These are phyloP conservation scores for Trichopus zeylanicus DNA, from an alignment of 116 monocot genomes.

Conservation along the genomic window DNA sequence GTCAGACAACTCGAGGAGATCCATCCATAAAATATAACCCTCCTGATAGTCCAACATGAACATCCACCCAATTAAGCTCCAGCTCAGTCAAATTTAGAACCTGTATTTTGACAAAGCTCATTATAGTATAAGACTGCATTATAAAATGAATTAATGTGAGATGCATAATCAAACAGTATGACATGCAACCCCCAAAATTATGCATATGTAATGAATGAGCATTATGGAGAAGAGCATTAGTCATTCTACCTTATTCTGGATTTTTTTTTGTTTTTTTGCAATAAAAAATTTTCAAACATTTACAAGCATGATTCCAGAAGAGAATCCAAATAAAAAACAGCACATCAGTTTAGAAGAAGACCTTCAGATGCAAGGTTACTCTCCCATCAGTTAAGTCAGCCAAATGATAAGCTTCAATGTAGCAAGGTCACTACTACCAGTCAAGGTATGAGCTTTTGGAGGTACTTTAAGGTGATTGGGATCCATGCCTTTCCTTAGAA, in stretches of 20 bases:
- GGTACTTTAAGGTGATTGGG: constrained; percentile 67
- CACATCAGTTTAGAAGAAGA: no score
- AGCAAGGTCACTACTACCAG: constrained; percentile 95
- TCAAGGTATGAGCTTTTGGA: constrained; percentile 66
- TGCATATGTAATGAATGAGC: no score
- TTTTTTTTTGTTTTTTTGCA: no score
- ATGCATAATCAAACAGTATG: no score
- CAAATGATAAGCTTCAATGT: constrained; percentile 95
- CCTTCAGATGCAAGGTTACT: constrained; percentile 93
- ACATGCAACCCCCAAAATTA: no score
- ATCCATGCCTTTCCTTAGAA: constrained; percentile 70
- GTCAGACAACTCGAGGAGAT: constrained; percentile 79
- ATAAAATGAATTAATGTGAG: neutral
- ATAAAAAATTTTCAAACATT: no score
- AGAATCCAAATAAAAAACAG: no score
- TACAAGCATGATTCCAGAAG: no score
- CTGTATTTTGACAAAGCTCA: no score
- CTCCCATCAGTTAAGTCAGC: constrained; percentile 88
- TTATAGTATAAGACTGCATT: no score
- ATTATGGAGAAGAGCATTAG: no score
- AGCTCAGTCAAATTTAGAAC: constrained; percentile 96
- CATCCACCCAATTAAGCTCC: constrained; percentile 93
- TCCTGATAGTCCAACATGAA: constrained; percentile 87
- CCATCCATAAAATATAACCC: constrained; percentile 93
- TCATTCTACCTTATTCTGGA: no score